A percentile compares a stretch with the other conserved stretches of the same genome.
Evolutionary conservation across 192 early-diverging fungal genomes (phyloP).

Genomic region (Gaertneriomyces sp.): DNA sequence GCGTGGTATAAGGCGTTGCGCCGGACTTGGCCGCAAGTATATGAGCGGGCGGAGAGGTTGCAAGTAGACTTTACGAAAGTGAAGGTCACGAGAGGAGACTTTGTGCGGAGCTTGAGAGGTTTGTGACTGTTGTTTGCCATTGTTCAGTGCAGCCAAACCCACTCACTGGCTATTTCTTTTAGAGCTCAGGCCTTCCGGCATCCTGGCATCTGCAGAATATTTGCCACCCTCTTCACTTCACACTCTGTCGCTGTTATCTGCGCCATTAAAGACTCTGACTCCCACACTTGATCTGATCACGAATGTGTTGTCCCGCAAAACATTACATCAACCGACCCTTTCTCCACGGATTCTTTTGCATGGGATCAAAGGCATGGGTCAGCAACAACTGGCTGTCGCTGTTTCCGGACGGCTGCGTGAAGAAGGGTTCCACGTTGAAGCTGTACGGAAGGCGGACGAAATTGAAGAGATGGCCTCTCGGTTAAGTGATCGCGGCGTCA

Average conservation of each 20-base stretch:
- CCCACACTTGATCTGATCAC: slow-evolving; percentile 36
- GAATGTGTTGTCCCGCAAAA: slow-evolving; percentile 7
- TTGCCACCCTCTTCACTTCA: slow-evolving; percentile 3
- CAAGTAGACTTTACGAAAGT: slow-evolving; percentile 48
- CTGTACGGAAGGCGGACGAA: no score
- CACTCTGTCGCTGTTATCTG: slow-evolving; percentile 2
- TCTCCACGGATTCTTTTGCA: slow-evolving; percentile 59
- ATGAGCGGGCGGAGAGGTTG: slow-evolving; percentile 53
- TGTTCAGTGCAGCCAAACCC: not conserved
- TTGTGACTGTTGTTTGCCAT: not conserved
- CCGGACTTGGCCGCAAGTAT: slow-evolving; percentile 67
- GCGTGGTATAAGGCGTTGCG: slow-evolving; percentile 67
- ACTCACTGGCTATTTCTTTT: not conserved
- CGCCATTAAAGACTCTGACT: slow-evolving; percentile 37
- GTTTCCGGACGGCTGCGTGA: slow-evolving; percentile 55
- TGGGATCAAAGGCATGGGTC: slow-evolving; percentile 60
- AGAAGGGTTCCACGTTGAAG: slow-evolving; percentile 41
- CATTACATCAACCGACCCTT: slow-evolving; percentile 17
- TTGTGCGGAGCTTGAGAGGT: slow-evolving; percentile 42
- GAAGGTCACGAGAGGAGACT: slow-evolving; percentile 54
- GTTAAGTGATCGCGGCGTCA: no score
- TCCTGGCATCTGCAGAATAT: not conserved
- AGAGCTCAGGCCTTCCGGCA: slow-evolving; percentile 9
- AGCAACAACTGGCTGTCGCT: slow-evolving; percentile 51
- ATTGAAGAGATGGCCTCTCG: no score